Conservation (phyloP, 2,329 filamentous ascomycete species). For the Septoria linicola region DNA sequence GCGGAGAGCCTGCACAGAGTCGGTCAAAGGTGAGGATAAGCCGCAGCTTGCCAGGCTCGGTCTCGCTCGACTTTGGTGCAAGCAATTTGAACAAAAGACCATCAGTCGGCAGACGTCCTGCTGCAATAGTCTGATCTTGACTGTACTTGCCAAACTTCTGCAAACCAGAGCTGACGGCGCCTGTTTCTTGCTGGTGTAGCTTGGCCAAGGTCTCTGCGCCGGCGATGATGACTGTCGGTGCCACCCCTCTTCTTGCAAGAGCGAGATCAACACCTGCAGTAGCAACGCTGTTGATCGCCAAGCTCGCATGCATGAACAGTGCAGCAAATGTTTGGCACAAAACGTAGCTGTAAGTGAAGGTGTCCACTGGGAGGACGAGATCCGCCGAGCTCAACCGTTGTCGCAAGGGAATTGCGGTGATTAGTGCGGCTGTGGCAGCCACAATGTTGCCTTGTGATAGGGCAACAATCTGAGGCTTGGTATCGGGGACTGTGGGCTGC, state of each 20-base stretch:
- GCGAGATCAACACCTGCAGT: slow-evolving; percentile 69
- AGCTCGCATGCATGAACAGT: slow-evolving; percentile 77
- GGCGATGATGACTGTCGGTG: slow-evolving; percentile 79
- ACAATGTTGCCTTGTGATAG: slow-evolving; percentile 84
- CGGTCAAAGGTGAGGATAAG: slow-evolving; percentile 78
- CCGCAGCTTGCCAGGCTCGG: slow-evolving; percentile 70
- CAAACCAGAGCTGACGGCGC: slow-evolving; percentile 56
- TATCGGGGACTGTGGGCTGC: slow-evolving; percentile 51
- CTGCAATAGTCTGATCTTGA: slow-evolving; percentile 67
- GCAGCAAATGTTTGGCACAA: slow-evolving; percentile 78
- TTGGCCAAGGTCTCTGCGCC: slow-evolving; percentile 70
- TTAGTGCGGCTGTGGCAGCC: slow-evolving; percentile 77
- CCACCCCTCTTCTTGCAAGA: slow-evolving; percentile 69
- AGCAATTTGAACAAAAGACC: slow-evolving; percentile 63
- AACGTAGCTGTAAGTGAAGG: slow-evolving; percentile 75
- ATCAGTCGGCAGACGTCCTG: slow-evolving; percentile 71
- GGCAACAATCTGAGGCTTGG: slow-evolving; percentile 68
- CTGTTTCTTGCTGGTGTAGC: slow-evolving; percentile 62
- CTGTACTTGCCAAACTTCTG: slow-evolving; percentile 69
- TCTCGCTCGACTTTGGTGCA: slow-evolving; percentile 56
- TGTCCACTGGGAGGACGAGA: slow-evolving; percentile 80
- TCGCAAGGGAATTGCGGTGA: slow-evolving; percentile 69
- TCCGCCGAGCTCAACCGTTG: slow-evolving; percentile 74
- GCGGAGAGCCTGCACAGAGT: slow-evolving; percentile 59
- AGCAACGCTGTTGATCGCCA: slow-evolving; percentile 87